phyloP scores from a whole-genome alignment of 2,329 filamentous ascomycete species.

The Phaeosphaeriaceae sp. region DNA sequence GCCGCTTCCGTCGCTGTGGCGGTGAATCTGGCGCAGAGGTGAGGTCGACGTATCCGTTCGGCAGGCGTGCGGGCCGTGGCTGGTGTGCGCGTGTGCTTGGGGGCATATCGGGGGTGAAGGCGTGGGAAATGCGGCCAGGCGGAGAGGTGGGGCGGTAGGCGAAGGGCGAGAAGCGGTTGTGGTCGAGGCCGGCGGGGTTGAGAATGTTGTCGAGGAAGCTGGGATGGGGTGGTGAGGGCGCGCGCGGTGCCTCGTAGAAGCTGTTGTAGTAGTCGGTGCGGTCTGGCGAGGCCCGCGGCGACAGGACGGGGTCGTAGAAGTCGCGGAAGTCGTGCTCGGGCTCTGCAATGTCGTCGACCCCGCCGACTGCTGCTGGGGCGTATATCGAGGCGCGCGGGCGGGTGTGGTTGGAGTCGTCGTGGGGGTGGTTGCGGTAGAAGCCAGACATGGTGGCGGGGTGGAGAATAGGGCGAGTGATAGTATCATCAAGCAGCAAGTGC shows the following conservation, averaged over 20 bases:
- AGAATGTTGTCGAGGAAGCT: slow-evolving; percentile 41
- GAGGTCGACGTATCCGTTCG: slow-evolving; percentile 48
- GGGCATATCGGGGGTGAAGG: not conserved
- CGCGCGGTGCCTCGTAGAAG: slow-evolving; percentile 20
- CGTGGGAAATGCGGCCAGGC: not conserved
- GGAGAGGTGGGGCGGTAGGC: slow-evolving; percentile 12
- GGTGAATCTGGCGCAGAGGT: slow-evolving; percentile 33
- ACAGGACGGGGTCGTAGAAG: slow-evolving; percentile 2
- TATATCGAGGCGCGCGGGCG: not conserved
- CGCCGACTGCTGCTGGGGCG: slow-evolving; percentile 6
- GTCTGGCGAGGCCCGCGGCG: slow-evolving; percentile 4
- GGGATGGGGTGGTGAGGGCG: not conserved
- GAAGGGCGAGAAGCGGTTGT: slow-evolving; percentile 23
- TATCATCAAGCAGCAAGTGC: not conserved
- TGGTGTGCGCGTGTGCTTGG: slow-evolving; percentile 20
- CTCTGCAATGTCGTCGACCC: too few species aligned
- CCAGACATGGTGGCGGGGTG: slow-evolving; percentile 27
- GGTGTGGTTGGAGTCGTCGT: slow-evolving; percentile 1
- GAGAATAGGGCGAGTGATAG: not conserved
- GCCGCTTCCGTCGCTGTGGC: slow-evolving; percentile 26
- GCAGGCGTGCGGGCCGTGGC: slow-evolving; percentile 32
- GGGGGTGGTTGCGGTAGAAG: slow-evolving; percentile 7
- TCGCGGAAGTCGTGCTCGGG: slow-evolving; percentile 7
- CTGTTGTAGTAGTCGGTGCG: slow-evolving; percentile 7
- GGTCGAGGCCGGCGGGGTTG: slow-evolving; percentile 28